Percentiles rank a stretch among this genome's conserved stretches.
These are phyloP conservation scores for Wallemia hederae DNA, from an alignment of 1,284 basidiomycete genomes.

Conservation along the genomic window DNA sequence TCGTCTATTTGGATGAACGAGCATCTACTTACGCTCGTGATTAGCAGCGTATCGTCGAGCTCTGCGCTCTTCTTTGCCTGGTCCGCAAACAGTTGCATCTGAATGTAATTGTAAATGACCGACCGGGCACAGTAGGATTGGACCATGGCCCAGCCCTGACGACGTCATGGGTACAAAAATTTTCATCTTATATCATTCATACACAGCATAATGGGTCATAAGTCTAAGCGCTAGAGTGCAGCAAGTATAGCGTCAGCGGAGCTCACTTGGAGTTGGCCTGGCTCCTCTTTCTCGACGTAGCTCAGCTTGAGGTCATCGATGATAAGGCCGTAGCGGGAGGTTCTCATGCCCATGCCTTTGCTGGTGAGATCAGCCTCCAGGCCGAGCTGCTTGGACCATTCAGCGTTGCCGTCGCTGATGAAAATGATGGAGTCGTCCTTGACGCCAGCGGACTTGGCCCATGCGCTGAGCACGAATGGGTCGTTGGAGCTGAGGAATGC, in stretches of 20 bases:
- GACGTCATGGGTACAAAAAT: too few species aligned
- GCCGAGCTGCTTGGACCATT: slow-evolving; percentile 34
- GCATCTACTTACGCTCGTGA: not conserved
- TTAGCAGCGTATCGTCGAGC: not conserved
- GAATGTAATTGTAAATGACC: too few species aligned
- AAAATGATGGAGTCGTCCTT: slow-evolving; percentile 41
- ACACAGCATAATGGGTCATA: too few species aligned
- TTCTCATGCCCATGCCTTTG: slow-evolving; percentile 31
- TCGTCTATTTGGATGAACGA: too few species aligned
- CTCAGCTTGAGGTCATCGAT: slow-evolving; percentile 38
- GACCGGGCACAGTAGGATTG: too few species aligned
- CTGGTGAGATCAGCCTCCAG: slow-evolving; percentile 29
- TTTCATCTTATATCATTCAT: too few species aligned
- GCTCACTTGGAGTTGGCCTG: slow-evolving; percentile 28
- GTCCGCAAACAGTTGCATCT: not conserved
- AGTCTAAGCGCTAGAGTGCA: slow-evolving; percentile 22
- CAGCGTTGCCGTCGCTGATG: slow-evolving; percentile 32
- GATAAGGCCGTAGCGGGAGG: slow-evolving; percentile 36
- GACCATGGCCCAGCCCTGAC: too few species aligned
- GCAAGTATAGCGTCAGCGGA: slow-evolving; percentile 35
- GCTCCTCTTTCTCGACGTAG: slow-evolving; percentile 26
- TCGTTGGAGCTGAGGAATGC: slow-evolving; percentile 42
- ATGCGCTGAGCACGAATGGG: slow-evolving; percentile 46
- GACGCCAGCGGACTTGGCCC: slow-evolving; percentile 31
- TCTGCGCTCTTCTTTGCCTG: not conserved